Percentiles rank a stretch among this genome's conserved stretches.
These are phyloP conservation scores for Kodamaea kakaduensis DNA, from an alignment of 805 yeast genomes.

Conservation along the genomic window DNA sequence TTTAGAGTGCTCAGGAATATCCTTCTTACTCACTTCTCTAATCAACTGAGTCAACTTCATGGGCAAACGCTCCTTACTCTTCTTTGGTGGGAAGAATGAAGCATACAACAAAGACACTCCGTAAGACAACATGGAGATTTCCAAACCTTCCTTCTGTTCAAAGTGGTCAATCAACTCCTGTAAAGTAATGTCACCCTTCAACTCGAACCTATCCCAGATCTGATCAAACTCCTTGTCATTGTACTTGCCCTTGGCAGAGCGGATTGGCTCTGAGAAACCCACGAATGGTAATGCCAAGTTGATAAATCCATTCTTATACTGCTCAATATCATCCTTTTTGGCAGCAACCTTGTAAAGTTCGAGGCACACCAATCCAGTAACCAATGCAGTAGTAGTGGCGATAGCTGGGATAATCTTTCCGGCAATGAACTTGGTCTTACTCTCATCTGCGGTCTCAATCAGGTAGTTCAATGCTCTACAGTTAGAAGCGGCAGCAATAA, in stretches of 20 bases:
- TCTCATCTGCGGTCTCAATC: conserved; percentile 83
- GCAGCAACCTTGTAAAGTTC: conserved; percentile 90
- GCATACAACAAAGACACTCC: conserved; percentile 90
- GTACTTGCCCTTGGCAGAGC: conserved; percentile 77
- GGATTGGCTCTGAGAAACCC: conserved; percentile 95
- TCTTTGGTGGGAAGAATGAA: conserved; percentile 88
- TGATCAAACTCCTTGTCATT: conserved; percentile 75
- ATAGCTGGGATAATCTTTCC: conserved; percentile 98
- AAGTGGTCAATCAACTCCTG: conserved; percentile 71
- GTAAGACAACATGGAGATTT: conserved; percentile 85
- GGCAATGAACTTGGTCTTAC: conserved; percentile 93
- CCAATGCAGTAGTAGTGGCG: conserved; percentile 98
- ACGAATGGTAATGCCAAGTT: conserved; percentile 92
- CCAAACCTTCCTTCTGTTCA: conserved; percentile 77
- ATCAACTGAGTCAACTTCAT: conserved; percentile 71
- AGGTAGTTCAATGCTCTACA: conserved; percentile 90
- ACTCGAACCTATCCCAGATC: conserved; percentile 93
- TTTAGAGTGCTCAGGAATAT: conserved; percentile 66
- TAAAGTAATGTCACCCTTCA: conserved; percentile 72
- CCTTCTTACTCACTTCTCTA: conserved; percentile 81
- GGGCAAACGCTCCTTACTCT: conserved; percentile 70
- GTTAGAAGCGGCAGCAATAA: conserved; percentile 93
- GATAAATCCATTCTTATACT: conserved; percentile 87
- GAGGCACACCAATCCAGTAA: conserved; percentile 88
- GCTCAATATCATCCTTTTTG: conserved; percentile 68